Evolutionary conservation across 257 asterid species (phyloP).

Genomic region (Ballota nigra): DNA sequence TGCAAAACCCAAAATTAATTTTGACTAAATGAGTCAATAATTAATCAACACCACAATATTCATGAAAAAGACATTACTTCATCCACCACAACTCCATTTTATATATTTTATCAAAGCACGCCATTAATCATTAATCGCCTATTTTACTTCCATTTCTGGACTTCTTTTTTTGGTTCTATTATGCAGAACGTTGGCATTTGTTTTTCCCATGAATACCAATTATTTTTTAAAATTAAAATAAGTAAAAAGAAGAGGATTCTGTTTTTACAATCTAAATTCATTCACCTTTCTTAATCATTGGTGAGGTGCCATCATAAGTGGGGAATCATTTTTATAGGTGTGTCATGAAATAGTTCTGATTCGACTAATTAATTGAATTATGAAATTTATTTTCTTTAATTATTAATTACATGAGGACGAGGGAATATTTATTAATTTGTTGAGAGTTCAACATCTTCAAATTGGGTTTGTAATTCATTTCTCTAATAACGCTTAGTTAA

Average conservation of each 20-base stretch:
- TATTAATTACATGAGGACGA: constrained; percentile 8
- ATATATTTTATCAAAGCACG: constrained; percentile 17
- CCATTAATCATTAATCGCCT: not conserved
- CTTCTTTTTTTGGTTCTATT: not conserved
- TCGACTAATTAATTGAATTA: constrained; percentile 17
- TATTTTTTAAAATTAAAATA: not conserved
- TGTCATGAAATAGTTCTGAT: constrained; percentile 23
- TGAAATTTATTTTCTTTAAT: not conserved
- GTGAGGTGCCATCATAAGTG: constrained; percentile 22
- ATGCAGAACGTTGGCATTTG: not conserved
- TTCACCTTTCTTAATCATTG: constrained; percentile 35
- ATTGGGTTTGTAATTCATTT: not conserved
- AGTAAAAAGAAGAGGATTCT: constrained; percentile 22
- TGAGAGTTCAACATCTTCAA: not conserved
- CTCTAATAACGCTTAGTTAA: not conserved
- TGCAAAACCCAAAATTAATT: constrained; percentile 26
- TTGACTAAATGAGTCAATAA: not conserved
- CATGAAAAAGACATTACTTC: constrained; percentile 36
- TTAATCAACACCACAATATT: constrained; percentile 28
- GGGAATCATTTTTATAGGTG: constrained; percentile 24
- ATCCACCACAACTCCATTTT: constrained; percentile 7
- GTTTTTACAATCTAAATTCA: constrained; percentile 28
- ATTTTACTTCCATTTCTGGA: not conserved
- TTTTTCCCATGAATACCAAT: not conserved
- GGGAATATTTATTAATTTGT: constrained; percentile 14